phyloP scores from a whole-genome alignment of 257 asterid genomes.

The Asclepias syriaca region DNA sequence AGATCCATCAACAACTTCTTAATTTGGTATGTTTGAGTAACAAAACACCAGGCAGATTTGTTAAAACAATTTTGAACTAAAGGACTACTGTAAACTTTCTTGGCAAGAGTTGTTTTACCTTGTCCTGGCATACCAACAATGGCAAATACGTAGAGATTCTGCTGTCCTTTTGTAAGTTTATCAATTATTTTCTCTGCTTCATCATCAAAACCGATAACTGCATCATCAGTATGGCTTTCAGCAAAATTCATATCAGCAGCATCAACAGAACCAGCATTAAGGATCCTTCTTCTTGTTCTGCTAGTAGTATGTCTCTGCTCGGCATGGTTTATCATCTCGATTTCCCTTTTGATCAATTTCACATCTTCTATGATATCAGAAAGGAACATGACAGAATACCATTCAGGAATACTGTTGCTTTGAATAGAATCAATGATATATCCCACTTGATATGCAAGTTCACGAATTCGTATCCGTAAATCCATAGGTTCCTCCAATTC shows the following conservation, averaged over 20 bases:
- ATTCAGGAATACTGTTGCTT: neutral
- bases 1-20: no score
- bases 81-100: no score
- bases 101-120: constrained; percentile 6
- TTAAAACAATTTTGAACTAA: neutral
- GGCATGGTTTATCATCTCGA: neutral
- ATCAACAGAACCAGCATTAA: no score
- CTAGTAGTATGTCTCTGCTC: no score
- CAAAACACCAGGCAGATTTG: neutral
- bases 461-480: neutral
- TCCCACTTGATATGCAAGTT: constrained; percentile 6
- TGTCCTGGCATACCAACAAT: no score
- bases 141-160: no score
- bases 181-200: neutral
- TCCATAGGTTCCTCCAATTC: neutral
- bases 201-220: constrained; percentile 1
- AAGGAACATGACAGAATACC: neutral
- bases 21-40: no score
- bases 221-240: neutral
- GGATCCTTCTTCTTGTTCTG: no score
- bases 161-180: neutral
- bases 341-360: neutral
- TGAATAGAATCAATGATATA: neutral
- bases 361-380: neutral
- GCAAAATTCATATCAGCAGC: neutral